Evolutionary conservation across 139 green algal genomes (phyloP), one percentile per base, ranked within the genome.

Genomic region (Haematococcus sp.): DNA sequence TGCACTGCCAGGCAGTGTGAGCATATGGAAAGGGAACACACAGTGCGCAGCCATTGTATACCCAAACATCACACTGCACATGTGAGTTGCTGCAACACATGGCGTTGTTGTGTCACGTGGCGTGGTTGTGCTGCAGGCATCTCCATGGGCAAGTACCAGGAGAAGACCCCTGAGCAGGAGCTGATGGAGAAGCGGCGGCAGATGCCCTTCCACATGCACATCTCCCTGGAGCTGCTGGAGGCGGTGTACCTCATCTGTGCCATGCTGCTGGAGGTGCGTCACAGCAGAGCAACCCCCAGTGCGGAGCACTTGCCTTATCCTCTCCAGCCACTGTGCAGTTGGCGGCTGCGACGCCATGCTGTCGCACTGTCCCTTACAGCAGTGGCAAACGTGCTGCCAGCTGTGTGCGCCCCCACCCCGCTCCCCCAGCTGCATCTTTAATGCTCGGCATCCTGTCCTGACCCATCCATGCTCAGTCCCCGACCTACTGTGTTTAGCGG

Each of bases 171-270:
- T 1, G 94, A 97, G 84, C 94, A 99, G 89, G 96, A 99, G 90
- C 93, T 96, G 75, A 74, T 94, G 23, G 96, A 99, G 87, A 90
- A 94, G 71, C 84, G 93, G 19, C 88, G 96, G 27, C 92, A 97
- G 84, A 97, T 99, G 89, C 96, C 96, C 65, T 98, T 98, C 90
- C 96, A 99, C 88, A 97, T 98, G 92, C 96, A 99, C 87, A 98
- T 99, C 89, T 97, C 96, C 86, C 84, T 99, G 60, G 96, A 99
- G 84, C 83, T 99, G 70, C 79, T 99, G 61, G 96, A 99, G 87
- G 83, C 79, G 25, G 89, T 89, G 23, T 94, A 97, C 81, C 90
- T 99, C 31, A 93, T 97, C 30, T 92, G 64, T 22, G 93, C 94
- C 25, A 97, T 98, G 91, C 86, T 99, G 82, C 84, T 98, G 32